Evolutionary conservation across 257 asterid genomes (phyloP).

Genomic region (Ilex asprella): DNA sequence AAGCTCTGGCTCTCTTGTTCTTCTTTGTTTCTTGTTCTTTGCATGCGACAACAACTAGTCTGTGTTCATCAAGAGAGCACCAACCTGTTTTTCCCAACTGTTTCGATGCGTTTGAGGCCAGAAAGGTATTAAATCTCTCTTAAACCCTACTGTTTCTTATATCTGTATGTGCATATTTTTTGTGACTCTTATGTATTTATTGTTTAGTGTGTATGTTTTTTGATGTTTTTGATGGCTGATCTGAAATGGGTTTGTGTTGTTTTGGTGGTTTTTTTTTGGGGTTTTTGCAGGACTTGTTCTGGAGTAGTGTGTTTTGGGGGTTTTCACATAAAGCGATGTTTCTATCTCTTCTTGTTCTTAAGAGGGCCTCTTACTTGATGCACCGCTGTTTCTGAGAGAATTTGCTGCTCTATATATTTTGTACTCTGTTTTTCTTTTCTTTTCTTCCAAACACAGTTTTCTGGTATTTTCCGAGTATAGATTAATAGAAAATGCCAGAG

Average conservation of each 20-base stretch:
- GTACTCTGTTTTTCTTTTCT: slow-evolving; percentile 12
- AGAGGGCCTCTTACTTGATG: slow-evolving; percentile 51
- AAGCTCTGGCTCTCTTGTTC: slow-evolving; percentile 30
- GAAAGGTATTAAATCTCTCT: slow-evolving; percentile 42
- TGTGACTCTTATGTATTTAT: background rate
- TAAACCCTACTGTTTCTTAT: slow-evolving; percentile 25
- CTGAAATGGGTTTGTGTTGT: slow-evolving; percentile 16
- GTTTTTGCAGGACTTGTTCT: slow-evolving; percentile 79
- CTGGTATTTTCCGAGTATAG: slow-evolving; percentile 25
- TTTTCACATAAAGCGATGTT: slow-evolving; percentile 71
- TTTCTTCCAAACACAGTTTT: too few species aligned
- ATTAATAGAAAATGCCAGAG: slow-evolving; percentile 30
- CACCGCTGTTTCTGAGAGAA: slow-evolving; percentile 1
- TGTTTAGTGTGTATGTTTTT: background rate
- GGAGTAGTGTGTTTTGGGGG: slow-evolving; percentile 97
- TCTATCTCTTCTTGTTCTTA: slow-evolving; percentile 57
- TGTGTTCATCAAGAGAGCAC: slow-evolving; percentile 52
- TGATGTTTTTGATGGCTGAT: slow-evolving; percentile 28
- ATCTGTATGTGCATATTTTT: background rate
- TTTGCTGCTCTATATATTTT: slow-evolving; percentile 1
- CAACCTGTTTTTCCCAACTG: slow-evolving; percentile 37
- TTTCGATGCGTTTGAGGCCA: slow-evolving; percentile 99
- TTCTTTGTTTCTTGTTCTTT: slow-evolving; percentile 17
- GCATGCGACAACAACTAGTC: slow-evolving; percentile 54
- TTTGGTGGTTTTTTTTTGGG: background rate